Base-by-base conservation (phyloP, 2,329 filamentous ascomycete genomes). In the Fusarium buxicola region DNA sequence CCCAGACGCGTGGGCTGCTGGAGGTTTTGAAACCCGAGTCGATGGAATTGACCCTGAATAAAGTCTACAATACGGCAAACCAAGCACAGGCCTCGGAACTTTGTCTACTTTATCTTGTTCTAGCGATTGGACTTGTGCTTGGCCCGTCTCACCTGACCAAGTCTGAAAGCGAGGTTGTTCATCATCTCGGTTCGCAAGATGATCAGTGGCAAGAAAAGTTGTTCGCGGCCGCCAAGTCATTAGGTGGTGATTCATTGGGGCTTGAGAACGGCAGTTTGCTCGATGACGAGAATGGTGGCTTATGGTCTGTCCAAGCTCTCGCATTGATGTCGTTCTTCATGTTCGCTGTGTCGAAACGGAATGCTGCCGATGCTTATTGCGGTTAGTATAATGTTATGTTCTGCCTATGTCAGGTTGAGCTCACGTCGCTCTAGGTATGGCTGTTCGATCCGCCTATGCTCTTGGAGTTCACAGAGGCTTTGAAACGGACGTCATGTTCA, bases 251-350 rank as follows among this genome's bases (percentile, higher is more conserved):
- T 1, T 72, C 77, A 1, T 73, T 75, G 4, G 80, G 84, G 1
- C 82, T 88, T 21, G 41, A 44, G 12, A 31, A 31, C 10, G 44
- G 31, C 31, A 39, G 36, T 3, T 36, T 24, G 16, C 16, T 35
- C 11, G 36, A 47, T 13, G 24, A 18, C 43, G 86, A 89, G 67
- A 84, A 89, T 66, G 84, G 83, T 18, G 84, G 88, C 52, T 84
- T 90, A 55, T 89, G 86, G 84, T 86, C 85, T 11, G 81, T 90
- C 41, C 87, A 90, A 68, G 86, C 86, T 3, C 75, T 89, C 38
- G 75, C 85, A 1, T 74, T 91, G 31, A 89, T 90, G 83, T 81
- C 87, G 0, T 73, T 89, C 3, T 91, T 89, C 67, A 86, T 84
- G 82, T 74, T 90, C 13, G 80, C 82, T 3, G 80, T 86, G 12